Evolutionary conservation across 768 basidiomycete genomes (phyloP), one percentile per base, ranked within the genome.

Genomic region (Podaxis rugospora): DNA sequence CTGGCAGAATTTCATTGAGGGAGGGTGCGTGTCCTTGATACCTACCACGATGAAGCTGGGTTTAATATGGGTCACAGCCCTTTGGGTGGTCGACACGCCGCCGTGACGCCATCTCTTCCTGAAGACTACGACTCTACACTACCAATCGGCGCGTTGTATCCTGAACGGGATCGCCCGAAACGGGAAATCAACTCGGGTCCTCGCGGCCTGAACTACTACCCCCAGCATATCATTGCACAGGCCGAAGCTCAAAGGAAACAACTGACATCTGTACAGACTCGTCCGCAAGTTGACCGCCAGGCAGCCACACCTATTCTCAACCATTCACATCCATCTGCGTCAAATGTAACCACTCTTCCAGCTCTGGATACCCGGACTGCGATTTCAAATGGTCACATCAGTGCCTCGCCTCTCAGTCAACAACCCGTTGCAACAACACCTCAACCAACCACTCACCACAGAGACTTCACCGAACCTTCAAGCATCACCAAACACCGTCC

Each of bases 1-100:
- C 28, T 92, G 90, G 90, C 91, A 93, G 70, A 83, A 85, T 62
- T 93, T 92, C 69, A 80, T 85, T 7, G 92, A 94, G 73, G 92
- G 92, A 76, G 91, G 90, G 87, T 90, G 74, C 80, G 89, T 83
- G 53, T 49, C 67, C 61, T 57, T 47, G 35, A 50, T 10, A 42
- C 58, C 67, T 46, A 27, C 62, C 44, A 27, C 62, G 32, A 35
- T 13, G 55, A 49, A 32, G 28, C 28, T 4, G 18, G 0, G n/a
- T 36, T 39, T 57, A 46, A 23, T 11, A 62, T 23, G 58, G 52
- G 25, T 16, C 61, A 32, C 69, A 91, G 89, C 65, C 87, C 84
- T 49, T 79, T 92, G 59, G 90, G 91, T 58, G 90, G 91, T 66
- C 80, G 91, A 40, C 91, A 92, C n/a, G n/a, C n/a, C 66, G 91